Conservation (phyloP, 768 basidiomycete genomes). For the Phylloporus sp. region DNA sequence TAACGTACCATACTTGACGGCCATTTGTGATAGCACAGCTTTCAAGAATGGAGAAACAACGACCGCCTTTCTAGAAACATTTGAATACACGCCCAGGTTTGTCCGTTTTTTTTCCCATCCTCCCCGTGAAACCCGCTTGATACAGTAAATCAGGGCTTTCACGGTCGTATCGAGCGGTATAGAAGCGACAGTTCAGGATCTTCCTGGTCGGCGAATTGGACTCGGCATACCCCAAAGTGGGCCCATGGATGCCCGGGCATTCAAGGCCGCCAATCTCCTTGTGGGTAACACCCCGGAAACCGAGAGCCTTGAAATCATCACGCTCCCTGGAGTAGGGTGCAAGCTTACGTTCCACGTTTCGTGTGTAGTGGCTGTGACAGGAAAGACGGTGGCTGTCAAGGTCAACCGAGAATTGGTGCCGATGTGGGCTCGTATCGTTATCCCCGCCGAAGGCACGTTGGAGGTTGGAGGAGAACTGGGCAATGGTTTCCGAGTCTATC, state of each 20-base stretch:
- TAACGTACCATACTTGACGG: constrained; percentile 48
- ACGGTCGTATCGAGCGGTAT: constrained; percentile 52
- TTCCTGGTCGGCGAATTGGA: constrained; percentile 47
- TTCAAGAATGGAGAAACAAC: constrained; percentile 43
- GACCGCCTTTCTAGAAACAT: constrained; percentile 45
- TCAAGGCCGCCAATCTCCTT: constrained; percentile 52
- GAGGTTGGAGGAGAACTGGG: constrained; percentile 30
- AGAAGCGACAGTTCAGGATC: constrained; percentile 55
- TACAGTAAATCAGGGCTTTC: constrained; percentile 34
- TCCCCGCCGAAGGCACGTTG: constrained; percentile 43
- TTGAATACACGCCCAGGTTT: constrained; percentile 41
- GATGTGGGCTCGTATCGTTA: constrained; percentile 47
- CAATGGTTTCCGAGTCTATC: constrained; percentile 49
- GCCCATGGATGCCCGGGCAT: constrained; percentile 57
- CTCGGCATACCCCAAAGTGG: constrained; percentile 60
- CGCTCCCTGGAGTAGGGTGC: constrained; percentile 40
- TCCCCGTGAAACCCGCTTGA: background rate
- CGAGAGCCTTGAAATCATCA: constrained; percentile 54
- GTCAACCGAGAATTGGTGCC: constrained; percentile 35
- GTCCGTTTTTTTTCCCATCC: background rate
- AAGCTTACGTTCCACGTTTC: constrained; percentile 46
- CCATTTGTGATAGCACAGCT: constrained; percentile 35
- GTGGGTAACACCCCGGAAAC: constrained; percentile 46
- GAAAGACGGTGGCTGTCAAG: constrained; percentile 40
- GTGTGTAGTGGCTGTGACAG: constrained; percentile 52